Evolutionary conservation across 192 early-diverging fungal genomes (phyloP).

Genomic region (Pilobolus umbonatus): DNA sequence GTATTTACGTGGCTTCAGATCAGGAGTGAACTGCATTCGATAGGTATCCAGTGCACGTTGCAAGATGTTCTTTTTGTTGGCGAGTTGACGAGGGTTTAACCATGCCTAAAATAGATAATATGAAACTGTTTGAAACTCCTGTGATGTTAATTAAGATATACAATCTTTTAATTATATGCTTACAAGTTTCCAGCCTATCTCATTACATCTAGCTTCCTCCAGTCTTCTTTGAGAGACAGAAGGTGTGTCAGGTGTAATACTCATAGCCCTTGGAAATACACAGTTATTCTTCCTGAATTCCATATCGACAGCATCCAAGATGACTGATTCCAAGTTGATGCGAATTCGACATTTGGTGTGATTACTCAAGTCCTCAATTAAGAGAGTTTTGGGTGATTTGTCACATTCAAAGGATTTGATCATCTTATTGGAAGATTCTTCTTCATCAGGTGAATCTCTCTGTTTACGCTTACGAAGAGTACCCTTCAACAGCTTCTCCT

Average conservation of each 20-base stretch:
- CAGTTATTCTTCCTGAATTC: slow-evolving; percentile 50
- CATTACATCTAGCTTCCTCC: slow-evolving; percentile 47
- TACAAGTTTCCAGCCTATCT: slow-evolving; percentile 65
- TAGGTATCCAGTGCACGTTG: slow-evolving; percentile 12
- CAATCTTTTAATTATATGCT: slow-evolving; percentile 2
- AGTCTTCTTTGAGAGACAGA: slow-evolving; percentile 30
- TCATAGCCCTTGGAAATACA: slow-evolving; percentile 48
- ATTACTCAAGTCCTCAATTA: slow-evolving; percentile 1
- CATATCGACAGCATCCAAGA: slow-evolving; percentile 30
- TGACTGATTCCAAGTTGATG: slow-evolving; percentile 48
- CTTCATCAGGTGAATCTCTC: slow-evolving; percentile 2
- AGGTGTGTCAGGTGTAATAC: slow-evolving; percentile 12
- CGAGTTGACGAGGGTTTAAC: slow-evolving; percentile 18
- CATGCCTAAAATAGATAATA: slow-evolving; percentile 22
- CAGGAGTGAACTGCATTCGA: slow-evolving; percentile 16
- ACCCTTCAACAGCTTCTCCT: slow-evolving; percentile 62
- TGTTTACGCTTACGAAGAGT: slow-evolving; percentile 45
- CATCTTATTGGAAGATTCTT: neutral
- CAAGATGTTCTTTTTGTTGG: slow-evolving; percentile 19
- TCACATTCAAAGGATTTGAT: neutral
- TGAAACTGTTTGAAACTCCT: neutral
- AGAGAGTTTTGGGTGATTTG: slow-evolving; percentile 15
- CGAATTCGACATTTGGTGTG: slow-evolving; percentile 34
- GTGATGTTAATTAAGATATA: no score
- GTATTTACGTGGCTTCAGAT: slow-evolving; percentile 17